Evolutionary conservation across 2,329 filamentous ascomycete species (phyloP), one percentile per base, ranked within the genome.

Genomic region (Xylariomycetidae sp.): DNA sequence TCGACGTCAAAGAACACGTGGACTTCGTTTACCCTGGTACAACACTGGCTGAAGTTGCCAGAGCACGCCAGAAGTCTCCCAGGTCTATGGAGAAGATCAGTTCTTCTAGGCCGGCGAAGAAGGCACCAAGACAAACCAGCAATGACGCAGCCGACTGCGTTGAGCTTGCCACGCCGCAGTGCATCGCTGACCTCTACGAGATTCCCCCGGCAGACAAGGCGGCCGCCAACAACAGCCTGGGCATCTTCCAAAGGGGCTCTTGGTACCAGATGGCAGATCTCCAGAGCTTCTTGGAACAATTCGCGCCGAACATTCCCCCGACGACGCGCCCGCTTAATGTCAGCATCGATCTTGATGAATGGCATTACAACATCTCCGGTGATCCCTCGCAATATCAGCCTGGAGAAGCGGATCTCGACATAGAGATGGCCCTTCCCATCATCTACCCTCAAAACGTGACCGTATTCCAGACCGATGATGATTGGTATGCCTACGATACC

Each of bases 381-480:
- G n/a, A n/a, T n/a, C n/a, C n/a, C n/a, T n/a, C n/a, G n/a, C n/a
- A n/a, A n/a, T 42, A 19, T 35, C n/a, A 50, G 53, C 18, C 44
- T 58, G 13, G 58, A 58, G 41, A 56, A 57, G 36, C 38, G 44
- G 37, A 44, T 48, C 23, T 39, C 9, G 37, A 39, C 18, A 54
- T 60, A 31, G 54, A 49, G 14, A 50, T 50, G 8, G 52, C 49
- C 12, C 36, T 59, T 5, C 59, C 52, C 31, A 54, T 61, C 42
- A 59, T 58, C 1, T 64, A 67, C 34, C 64, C 63, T 48, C 42
- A 51, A 14, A 29, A 55, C 4, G 58, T 62, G 29, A 54, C 57
- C n/a, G 19, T 35, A 14, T 36, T 38, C 31, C 43, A 40, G 15
- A 38, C 36, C 2, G 39, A 44, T 12, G 34, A 29, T 6, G 16